phyloP scores from a whole-genome alignment of 441 rosid genomes.

The Hura crepitans region DNA sequence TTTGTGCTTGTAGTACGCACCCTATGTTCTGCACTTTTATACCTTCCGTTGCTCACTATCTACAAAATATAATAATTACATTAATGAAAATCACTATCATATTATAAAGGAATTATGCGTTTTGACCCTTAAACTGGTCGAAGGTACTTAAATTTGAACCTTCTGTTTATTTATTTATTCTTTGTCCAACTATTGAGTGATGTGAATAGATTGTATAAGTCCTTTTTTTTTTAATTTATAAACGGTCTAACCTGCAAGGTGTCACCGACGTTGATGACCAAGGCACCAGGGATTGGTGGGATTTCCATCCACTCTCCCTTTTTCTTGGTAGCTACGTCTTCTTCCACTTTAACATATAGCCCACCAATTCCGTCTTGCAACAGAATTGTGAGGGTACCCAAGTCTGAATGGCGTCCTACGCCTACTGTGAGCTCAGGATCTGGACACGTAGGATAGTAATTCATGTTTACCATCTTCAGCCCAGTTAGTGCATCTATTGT shows the following conservation, averaged over 20 bases:
- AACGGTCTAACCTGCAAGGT: constrained; percentile 38
- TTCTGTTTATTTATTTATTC: too few species aligned
- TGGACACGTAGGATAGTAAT: constrained; percentile 58
- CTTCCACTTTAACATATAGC: constrained; percentile 45
- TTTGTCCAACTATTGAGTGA: too few species aligned
- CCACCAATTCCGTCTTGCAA: constrained; percentile 68
- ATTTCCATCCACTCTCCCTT: constrained; percentile 49
- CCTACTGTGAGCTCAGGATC: constrained; percentile 58
- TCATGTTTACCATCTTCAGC: constrained; percentile 53
- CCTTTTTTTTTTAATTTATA: too few species aligned
- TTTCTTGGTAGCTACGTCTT: constrained; percentile 18
- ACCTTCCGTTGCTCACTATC: constrained; percentile 60
- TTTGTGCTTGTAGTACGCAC: constrained; percentile 45
- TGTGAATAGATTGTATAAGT: too few species aligned
- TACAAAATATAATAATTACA: constrained; percentile 3
- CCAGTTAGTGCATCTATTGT: constrained; percentile 38
- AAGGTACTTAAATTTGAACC: too few species aligned
- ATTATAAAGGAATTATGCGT: too few species aligned
- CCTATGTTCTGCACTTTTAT: constrained; percentile 59
- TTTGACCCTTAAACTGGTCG: too few species aligned
- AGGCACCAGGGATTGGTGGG: constrained; percentile 46
- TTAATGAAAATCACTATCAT: too few species aligned
- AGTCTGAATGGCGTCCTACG: constrained; percentile 58
- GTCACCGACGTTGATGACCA: constrained; percentile 59
- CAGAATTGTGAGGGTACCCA: constrained; percentile 45